phyloP scores from a whole-genome alignment of 139 green algal genomes.

The Limnomonas spitsbergensis region DNA sequence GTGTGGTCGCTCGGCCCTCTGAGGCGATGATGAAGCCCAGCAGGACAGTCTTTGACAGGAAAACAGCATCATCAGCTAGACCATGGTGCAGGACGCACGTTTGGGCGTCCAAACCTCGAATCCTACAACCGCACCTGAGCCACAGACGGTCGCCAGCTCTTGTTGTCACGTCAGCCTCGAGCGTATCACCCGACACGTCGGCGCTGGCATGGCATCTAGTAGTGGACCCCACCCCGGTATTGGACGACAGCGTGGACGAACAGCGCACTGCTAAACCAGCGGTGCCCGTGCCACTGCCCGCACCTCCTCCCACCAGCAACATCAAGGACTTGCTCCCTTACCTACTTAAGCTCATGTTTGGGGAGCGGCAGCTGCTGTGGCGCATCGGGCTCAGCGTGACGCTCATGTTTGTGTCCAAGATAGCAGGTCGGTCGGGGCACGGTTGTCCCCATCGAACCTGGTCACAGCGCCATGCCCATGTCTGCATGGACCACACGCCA shows the following conservation, averaged over 20 bases:
- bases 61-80: no score
- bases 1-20: no score
- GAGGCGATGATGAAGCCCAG: no score
- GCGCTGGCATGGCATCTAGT: not conserved
- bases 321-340: not conserved
- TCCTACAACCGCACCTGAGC: no score
- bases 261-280: not conserved
- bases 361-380: constrained; percentile 69
- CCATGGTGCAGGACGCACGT: no score
- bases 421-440: constrained; percentile 43
- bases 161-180: no score
- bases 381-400: constrained; percentile 59
- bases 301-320: not conserved
- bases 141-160: no score
- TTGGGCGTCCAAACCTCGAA: no score
- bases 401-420: constrained; percentile 70
- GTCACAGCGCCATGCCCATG: not conserved
- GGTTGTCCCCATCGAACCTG: not conserved
- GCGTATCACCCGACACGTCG: no score
- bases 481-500: no score
- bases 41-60: no score
- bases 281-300: not conserved
- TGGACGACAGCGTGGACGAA: not conserved
- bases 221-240: not conserved
- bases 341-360: constrained; percentile 52